Evolutionary conservation across 192 early-diverging fungal genomes (phyloP).

Genomic region (Spinellus fusiger): DNA sequence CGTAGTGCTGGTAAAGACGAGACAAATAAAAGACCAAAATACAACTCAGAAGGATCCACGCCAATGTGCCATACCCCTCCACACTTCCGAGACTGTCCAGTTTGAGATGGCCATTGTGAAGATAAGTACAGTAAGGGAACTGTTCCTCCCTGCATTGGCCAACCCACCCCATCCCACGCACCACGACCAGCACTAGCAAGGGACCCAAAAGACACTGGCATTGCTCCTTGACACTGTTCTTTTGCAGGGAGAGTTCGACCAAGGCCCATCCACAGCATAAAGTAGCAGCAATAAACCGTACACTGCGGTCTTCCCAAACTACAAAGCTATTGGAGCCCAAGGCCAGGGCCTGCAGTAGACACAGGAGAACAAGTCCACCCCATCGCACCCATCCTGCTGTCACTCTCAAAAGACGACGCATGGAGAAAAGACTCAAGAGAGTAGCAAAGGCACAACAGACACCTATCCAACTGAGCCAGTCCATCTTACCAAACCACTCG

Average conservation of each 20-base stretch:
- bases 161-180: slow-evolving; percentile 50
- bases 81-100: background rate
- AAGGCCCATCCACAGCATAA: slow-evolving; percentile 41
- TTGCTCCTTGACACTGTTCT: background rate
- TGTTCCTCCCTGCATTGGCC: slow-evolving; percentile 89
- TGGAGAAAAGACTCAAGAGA: background rate
- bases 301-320: slow-evolving; percentile 77
- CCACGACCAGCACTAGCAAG: slow-evolving; percentile 34
- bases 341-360: slow-evolving; percentile 52
- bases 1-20: background rate
- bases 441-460: background rate
- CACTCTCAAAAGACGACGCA: background rate
- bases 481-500: slow-evolving; percentile 31
- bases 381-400: background rate
- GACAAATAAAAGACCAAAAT: background rate
- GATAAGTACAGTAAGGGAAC: slow-evolving; percentile 55
- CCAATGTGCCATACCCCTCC: background rate
- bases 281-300: slow-evolving; percentile 60
- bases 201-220: background rate
- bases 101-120: slow-evolving; percentile 10
- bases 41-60: background rate
- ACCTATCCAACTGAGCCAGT: slow-evolving; percentile 8
- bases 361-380: background rate
- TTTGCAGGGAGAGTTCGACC: background rate
- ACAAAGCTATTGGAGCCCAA: slow-evolving; percentile 90